Evolutionary conservation across 352 stramenopile species (phyloP), one percentile per base, ranked within the genome.

Genomic region (Pythium utonaiense): DNA sequence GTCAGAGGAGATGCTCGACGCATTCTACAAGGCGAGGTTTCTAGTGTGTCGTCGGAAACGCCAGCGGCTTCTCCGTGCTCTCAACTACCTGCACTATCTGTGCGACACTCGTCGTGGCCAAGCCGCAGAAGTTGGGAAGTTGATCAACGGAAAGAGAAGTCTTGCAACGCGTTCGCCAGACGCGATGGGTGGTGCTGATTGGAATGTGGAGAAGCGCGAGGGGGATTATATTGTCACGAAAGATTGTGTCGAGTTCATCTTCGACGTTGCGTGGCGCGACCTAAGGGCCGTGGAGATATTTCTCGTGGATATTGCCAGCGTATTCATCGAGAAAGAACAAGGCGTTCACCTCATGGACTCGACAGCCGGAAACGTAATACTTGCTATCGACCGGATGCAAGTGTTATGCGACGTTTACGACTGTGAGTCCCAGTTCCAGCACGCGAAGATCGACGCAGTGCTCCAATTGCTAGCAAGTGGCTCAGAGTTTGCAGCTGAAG

Each of bases 391-490:
- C 51, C 72, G 78, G 16, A 53, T 83, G 40, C 71, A 83, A 21
- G 76, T 86, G 2, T 49, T 89, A n/a, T 68, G 56, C 5, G 80
- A 89, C 31, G 31, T 84, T 6, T 88, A 86, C 53, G 68, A 88
- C 22, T 78, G 66, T 31, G 74, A 86, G 42, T 45, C 81, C 4
- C 36, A 64, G 1, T 81, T 81, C 45, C 60, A 79, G 45, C 54
- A 71, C 13, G 57, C 76, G 4, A 88, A 88, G 33, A 30, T 74
- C 22, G 61, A 81, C 19, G 28, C 83, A 0, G 58, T 73, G 0
- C 40, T 75, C 4, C 48, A 61, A 3, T 22, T 89, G 1, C 48
- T 88, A 17, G 28, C 19, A 14, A 28, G 16, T 7, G 55, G 31
- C 22, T 38, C 9, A 3, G 28, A 48, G 3, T 48, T 21, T 16